These are phyloP conservation scores for Arabidopsis hybrid DNA, from an alignment of 441 rosid genomes.

Conservation along the genomic window DNA sequence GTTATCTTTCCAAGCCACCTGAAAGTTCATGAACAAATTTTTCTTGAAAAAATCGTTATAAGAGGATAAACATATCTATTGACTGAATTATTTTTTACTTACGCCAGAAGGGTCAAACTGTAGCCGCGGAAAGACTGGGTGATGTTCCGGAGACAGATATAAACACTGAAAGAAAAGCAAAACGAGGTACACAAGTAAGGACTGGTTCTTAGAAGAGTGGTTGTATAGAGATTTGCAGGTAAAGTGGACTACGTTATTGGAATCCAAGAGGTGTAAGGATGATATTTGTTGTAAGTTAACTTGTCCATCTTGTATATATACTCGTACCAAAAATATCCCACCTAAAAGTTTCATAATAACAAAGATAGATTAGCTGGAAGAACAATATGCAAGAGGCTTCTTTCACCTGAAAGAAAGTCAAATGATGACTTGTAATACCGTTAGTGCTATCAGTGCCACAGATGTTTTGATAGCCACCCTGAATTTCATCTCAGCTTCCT, in stretches of 20 bases:
- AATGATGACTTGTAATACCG: constrained; percentile 45
- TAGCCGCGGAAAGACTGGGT: constrained; percentile 70
- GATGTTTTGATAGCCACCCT: constrained; percentile 60
- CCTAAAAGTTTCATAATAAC: constrained; percentile 44
- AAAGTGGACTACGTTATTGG: constrained; percentile 69
- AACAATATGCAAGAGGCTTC: constrained; percentile 10
- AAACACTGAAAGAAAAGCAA: constrained; percentile 56
- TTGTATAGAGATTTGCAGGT: constrained; percentile 24
- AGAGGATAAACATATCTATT: constrained; percentile 4
- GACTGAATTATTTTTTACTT: constrained; percentile 39
- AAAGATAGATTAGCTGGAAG: constrained; percentile 35
- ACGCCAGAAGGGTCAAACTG: constrained; percentile 79
- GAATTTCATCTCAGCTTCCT: constrained; percentile 65
- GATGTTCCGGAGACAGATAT: constrained; percentile 76
- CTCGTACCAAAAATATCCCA: constrained; percentile 75
- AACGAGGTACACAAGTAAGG: constrained; percentile 8
- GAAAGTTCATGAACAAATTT: constrained; percentile 28
- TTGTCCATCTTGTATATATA: constrained; percentile 79
- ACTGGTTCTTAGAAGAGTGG: constrained; percentile 16
- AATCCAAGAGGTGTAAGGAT: constrained; percentile 89
- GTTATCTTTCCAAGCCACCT: constrained; percentile 91
- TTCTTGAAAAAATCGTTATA: not conserved
- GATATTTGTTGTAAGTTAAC: constrained; percentile 74
- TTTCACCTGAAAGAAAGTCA: constrained; percentile 23
- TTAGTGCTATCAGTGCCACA: constrained; percentile 48